A percentile compares a stretch with the other conserved stretches of the same genome.
phyloP scores from a whole-genome alignment of 768 basidiomycete genomes.

The Hericium rajendrae region DNA sequence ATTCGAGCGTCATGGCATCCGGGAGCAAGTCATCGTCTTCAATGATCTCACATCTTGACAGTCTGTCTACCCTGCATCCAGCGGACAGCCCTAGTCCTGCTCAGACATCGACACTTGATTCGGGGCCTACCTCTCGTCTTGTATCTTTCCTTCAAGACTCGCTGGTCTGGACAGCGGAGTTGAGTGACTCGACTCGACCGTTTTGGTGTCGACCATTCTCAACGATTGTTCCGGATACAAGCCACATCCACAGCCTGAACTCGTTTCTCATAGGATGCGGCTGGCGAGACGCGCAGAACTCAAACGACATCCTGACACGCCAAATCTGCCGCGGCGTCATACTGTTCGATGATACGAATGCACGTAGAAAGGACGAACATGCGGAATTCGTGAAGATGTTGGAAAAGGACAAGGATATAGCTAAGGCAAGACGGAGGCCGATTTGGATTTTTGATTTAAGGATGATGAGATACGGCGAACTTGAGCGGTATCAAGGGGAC shows the following conservation, averaged over 20 bases:
- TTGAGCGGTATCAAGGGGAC: conserved; percentile 1
- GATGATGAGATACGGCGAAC: conserved; percentile 11
- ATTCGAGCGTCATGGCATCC: too few relatives aligned
- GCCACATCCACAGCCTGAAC: conserved; percentile 33
- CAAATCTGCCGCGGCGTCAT: conserved; percentile 14
- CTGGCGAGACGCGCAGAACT: conserved; percentile 18
- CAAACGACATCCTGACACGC: conserved; percentile 9
- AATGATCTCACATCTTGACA: too few relatives aligned
- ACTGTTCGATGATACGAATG: conserved; percentile 16
- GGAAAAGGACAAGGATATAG: background rate
- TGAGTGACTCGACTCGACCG: conserved; percentile 12
- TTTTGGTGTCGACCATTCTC: conserved; percentile 21
- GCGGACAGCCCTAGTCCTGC: too few relatives aligned
- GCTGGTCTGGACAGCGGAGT: conserved; percentile 14
- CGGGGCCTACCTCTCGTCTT: conserved; percentile 14
- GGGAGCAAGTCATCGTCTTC: too few relatives aligned
- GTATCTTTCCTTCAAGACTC: conserved; percentile 13
- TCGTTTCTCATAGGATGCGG: conserved; percentile 39
- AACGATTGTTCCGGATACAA: conserved; percentile 22
- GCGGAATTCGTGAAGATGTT: conserved; percentile 3
- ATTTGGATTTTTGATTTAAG: conserved; percentile 13
- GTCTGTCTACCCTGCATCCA: too few relatives aligned
- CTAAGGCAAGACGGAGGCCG: conserved; percentile 2
- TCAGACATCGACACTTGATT: background rate
- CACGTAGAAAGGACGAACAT: background rate